These are phyloP conservation scores for Kappamyces sp. DNA, from an alignment of 192 early-diverging fungal genomes.

Conservation along the genomic window DNA sequence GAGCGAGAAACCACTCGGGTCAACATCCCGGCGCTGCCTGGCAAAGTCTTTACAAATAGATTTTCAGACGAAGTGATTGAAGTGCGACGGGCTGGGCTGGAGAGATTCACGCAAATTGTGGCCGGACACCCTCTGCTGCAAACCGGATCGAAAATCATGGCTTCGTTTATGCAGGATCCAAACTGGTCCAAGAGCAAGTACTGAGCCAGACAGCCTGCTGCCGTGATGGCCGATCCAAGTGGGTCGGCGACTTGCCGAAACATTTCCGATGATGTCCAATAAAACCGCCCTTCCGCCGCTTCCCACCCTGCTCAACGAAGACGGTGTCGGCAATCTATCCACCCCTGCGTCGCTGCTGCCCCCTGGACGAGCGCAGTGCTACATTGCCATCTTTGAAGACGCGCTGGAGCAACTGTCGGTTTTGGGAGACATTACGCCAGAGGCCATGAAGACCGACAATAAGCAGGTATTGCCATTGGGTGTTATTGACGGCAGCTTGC, in stretches of 20 bases:
- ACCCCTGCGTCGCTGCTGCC: slow-evolving; percentile 17
- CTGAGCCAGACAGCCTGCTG: background rate
- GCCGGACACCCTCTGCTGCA: slow-evolving; percentile 95
- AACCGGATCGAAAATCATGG: slow-evolving; percentile 85
- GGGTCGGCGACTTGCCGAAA: slow-evolving; percentile 7
- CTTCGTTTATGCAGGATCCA: slow-evolving; percentile 90
- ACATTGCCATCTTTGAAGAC: slow-evolving; percentile 52
- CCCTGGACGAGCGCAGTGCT: slow-evolving; percentile 33
- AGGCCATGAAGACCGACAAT: slow-evolving; percentile 21
- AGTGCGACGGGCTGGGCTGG: slow-evolving; percentile 76
- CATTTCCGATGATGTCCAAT: slow-evolving; percentile 8
- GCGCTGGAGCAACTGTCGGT: slow-evolving; percentile 51
- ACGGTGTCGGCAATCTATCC: background rate
- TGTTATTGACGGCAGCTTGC: slow-evolving; percentile 22
- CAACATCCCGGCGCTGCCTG: slow-evolving; percentile 91
- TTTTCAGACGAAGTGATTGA: slow-evolving; percentile 97
- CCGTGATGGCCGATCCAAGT: background rate
- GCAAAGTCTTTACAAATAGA: slow-evolving; percentile 93
- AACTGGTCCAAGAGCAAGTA: slow-evolving; percentile 76
- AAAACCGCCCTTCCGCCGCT: slow-evolving; percentile 5
- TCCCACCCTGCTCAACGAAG: slow-evolving; percentile 1
- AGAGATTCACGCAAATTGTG: slow-evolving; percentile 91
- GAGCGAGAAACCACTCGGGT: too few relatives aligned
- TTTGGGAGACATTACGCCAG: slow-evolving; percentile 40
- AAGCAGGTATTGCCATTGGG: slow-evolving; percentile 20